Conservation (phyloP, 306 rosid genomes). For the Dryas octopetala region DNA sequence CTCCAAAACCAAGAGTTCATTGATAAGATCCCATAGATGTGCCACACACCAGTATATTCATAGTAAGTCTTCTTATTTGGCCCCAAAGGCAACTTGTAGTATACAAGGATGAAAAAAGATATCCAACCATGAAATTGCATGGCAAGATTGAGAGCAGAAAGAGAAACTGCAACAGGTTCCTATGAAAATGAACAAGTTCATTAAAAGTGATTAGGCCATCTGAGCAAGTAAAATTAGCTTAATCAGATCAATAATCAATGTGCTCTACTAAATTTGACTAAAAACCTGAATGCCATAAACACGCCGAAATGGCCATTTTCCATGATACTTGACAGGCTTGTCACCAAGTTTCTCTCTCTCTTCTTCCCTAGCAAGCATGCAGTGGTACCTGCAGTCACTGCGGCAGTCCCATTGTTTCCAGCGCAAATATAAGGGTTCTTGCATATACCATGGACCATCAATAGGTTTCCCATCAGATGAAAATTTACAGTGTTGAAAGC, state of each 20-base stretch:
- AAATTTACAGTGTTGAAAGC: constrained; percentile 97
- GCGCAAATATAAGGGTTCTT: constrained; percentile 82
- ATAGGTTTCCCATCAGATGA: constrained; percentile 94
- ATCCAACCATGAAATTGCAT: constrained; percentile 99
- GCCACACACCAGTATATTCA: constrained; percentile 91
- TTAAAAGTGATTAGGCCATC: constrained; percentile 12
- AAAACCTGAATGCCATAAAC: constrained; percentile 94
- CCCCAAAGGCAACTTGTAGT: constrained; percentile 80
- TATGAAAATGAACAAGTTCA: constrained; percentile 34
- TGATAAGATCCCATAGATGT: constrained; percentile 74
- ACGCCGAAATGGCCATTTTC: constrained; percentile 89
- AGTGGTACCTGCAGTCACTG: constrained; percentile 83
- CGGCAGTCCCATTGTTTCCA: constrained; percentile 99
- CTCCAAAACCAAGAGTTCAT: constrained; percentile 97
- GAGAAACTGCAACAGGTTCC: constrained; percentile 95
- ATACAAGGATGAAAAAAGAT: constrained; percentile 84
- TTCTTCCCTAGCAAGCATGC: constrained; percentile 87
- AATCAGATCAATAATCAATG: constrained; percentile 9
- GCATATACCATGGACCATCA: constrained; percentile 98
- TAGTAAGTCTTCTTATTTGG: constrained; percentile 69
- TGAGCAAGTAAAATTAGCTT: constrained; percentile 21
- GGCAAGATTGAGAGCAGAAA: constrained; percentile 89
- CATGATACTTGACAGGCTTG: constrained; percentile 82
- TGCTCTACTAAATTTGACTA: constrained; percentile 16
- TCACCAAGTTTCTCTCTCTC: constrained; percentile 75